phyloP scores from a whole-genome alignment of 768 basidiomycete genomes.

The Dictyophora rubrovolvata region DNA sequence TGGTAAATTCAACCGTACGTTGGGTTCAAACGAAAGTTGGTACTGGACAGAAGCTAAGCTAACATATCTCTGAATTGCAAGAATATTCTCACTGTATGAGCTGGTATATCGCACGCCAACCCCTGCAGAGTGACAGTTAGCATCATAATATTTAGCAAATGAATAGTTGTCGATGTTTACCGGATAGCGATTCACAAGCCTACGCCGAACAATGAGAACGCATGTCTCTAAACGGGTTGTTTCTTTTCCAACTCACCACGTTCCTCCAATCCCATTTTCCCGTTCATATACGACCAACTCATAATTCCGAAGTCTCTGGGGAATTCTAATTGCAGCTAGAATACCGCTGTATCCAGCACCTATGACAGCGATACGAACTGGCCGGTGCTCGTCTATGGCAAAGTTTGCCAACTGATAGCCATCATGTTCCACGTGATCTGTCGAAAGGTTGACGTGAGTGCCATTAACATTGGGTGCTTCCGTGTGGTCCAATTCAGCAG shows the following conservation, averaged over 20 bases:
- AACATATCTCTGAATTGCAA: background rate
- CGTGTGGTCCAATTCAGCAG: background rate
- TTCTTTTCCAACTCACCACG: constrained; percentile 30
- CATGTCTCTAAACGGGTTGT: constrained; percentile 8
- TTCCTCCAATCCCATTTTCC: constrained; percentile 48
- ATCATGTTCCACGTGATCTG: background rate
- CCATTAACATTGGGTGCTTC: background rate
- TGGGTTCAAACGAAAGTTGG: constrained; percentile 47
- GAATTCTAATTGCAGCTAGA: constrained; percentile 47
- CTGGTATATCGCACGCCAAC: constrained; percentile 52
- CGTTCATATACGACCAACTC: constrained; percentile 51
- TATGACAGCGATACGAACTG: constrained; percentile 44
- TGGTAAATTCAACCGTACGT: constrained; percentile 23
- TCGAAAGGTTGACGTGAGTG: background rate
- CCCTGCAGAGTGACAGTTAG: constrained; percentile 24
- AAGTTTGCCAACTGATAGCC: constrained; percentile 28
- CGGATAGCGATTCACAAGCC: constrained; percentile 36
- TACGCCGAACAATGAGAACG: background rate
- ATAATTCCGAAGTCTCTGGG: constrained; percentile 43
- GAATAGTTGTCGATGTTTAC: constrained; percentile 21
- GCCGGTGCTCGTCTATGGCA: constrained; percentile 41
- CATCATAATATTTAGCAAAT: background rate
- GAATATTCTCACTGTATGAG: constrained; percentile 34
- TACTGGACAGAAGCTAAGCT: constrained; percentile 27
- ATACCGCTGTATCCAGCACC: constrained; percentile 55